These are phyloP conservation scores for Rosa multiflora DNA, from an alignment of 306 rosid genomes.

Conservation along the genomic window DNA sequence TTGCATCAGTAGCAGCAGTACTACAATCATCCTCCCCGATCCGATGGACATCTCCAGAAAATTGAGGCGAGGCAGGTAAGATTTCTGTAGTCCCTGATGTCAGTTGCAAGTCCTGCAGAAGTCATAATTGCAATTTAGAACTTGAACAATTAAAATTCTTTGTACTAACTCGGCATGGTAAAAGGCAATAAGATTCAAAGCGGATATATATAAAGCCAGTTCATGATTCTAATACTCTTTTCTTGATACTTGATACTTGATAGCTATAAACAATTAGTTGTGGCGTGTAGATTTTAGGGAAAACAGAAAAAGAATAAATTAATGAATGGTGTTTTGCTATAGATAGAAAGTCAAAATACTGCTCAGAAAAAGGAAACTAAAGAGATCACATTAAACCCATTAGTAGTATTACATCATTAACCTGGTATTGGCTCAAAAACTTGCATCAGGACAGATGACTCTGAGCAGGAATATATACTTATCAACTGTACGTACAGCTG, in stretches of 20 bases:
- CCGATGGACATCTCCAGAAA: background rate
- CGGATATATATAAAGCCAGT: background rate
- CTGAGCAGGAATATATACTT: background rate
- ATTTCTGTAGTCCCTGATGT: background rate
- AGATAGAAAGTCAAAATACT: background rate
- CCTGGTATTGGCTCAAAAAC: background rate
- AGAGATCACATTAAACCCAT: background rate
- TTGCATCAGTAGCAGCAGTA: background rate
- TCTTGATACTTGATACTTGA: background rate
- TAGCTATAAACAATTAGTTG: background rate
- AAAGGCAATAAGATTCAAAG: background rate
- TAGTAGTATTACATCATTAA: background rate
- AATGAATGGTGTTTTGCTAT: background rate
- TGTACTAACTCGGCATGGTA: background rate
- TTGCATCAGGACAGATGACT: background rate
- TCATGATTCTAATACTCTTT: too few species aligned
- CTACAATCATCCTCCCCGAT: background rate
- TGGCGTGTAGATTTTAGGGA: background rate
- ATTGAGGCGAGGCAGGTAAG: background rate
- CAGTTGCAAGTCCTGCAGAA: background rate
- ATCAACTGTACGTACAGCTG: too few species aligned
- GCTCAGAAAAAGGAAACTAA: background rate
- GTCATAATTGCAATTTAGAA: background rate
- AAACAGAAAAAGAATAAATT: background rate
- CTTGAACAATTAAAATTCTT: background rate